phyloP scores from a whole-genome alignment of 169 alveolate genomes.

The Plasmodium gaboni region DNA sequence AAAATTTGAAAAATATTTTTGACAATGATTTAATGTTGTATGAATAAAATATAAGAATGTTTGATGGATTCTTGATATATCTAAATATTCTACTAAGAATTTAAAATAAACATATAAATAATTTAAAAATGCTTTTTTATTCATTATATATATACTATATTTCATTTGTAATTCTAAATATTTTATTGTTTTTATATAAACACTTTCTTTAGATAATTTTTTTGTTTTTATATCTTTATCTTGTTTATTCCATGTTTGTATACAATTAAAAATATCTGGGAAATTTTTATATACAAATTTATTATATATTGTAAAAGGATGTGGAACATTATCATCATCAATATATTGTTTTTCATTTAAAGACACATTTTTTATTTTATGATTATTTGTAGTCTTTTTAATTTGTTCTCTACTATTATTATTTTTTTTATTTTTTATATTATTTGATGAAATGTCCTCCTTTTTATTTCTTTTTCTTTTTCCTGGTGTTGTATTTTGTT shows the following conservation, averaged over 20 bases:
- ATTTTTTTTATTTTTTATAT: no score
- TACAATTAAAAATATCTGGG: neutral
- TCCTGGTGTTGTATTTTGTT: no score
- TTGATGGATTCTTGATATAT: conserved; percentile 32
- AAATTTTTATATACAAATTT: neutral
- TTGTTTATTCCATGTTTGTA: neutral
- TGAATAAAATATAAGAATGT: conserved; percentile 23
- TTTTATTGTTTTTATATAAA: conserved; percentile 44
- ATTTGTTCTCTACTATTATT: no score
- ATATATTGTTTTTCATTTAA: no score
- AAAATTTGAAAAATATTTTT: conserved; percentile 31
- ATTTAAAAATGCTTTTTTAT: conserved; percentile 35
- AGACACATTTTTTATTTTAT: no score
- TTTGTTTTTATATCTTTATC: neutral
- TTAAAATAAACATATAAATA: conserved; percentile 24
- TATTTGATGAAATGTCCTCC: no score
- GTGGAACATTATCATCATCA: no score
- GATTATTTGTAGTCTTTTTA: no score
- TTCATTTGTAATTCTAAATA: conserved; percentile 48
- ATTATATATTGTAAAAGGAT: no score
- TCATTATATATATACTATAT: conserved; percentile 56
- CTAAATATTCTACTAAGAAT: conserved; percentile 29
- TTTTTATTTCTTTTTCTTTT: no score
- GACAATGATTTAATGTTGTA: conserved; percentile 30
- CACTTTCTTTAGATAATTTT: neutral